Percentiles rank a stretch among this genome's conserved stretches.
Conservation (phyloP, 331 rosid genomes). For the Quercus phellos region DNA sequence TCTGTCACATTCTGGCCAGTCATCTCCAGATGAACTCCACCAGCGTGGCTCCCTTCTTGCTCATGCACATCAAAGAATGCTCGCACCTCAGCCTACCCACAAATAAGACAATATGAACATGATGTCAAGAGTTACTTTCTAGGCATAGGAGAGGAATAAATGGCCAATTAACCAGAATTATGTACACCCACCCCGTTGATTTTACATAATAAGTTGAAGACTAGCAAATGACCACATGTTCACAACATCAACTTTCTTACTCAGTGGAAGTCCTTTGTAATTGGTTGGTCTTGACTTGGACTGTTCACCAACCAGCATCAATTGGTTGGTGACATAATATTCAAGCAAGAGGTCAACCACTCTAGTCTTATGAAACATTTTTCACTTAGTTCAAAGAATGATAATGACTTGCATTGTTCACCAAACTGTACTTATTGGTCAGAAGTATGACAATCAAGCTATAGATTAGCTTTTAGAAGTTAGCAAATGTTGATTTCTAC, state of each 20-base stretch:
- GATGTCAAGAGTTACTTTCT: too few relatives aligned
- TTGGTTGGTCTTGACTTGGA: background rate
- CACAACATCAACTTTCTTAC: background rate
- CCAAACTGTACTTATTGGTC: background rate
- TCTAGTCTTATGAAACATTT: background rate
- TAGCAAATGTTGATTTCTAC: background rate
- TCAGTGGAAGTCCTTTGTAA: background rate
- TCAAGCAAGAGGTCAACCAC: background rate
- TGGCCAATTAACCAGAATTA: too few relatives aligned
- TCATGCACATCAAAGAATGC: slow-evolving; percentile 79
- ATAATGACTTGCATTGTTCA: background rate
- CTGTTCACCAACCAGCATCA: background rate
- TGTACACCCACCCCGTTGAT: too few relatives aligned
- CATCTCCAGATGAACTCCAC: slow-evolving; percentile 73
- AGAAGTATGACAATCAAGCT: background rate
- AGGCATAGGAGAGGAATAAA: too few relatives aligned
- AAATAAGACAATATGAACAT: slow-evolving; percentile 3
- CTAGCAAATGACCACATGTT: background rate
- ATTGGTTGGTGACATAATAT: background rate
- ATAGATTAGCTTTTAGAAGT: background rate
- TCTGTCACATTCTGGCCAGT: slow-evolving; percentile 77
- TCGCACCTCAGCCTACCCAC: slow-evolving; percentile 57
- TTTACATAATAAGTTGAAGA: background rate
- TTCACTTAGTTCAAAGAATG: background rate
- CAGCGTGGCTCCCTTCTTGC: slow-evolving; percentile 74